Evolutionary conservation across 2,329 filamentous ascomycete species (phyloP).

Genomic region (Chaetomiaceae sp.): DNA sequence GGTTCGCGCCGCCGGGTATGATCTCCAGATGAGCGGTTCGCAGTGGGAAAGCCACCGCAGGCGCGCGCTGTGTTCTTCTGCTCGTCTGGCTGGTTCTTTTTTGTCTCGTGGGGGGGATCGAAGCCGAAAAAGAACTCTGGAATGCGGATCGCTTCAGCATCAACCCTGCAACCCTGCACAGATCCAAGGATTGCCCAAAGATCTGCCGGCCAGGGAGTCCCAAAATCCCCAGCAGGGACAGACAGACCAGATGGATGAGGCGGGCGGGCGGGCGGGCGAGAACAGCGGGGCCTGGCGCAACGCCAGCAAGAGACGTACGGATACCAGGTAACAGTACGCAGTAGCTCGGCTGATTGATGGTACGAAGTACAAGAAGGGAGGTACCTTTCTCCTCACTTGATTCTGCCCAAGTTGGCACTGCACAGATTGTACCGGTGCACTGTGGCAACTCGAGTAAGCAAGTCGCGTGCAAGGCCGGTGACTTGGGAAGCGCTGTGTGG

Average conservation of each 20-base stretch:
- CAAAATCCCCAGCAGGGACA: background rate
- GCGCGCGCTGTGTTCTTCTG: background rate
- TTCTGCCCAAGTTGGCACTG: no score
- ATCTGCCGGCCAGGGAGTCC: conserved; percentile 16
- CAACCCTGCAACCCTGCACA: conserved; percentile 19
- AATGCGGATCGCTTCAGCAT: conserved; percentile 14
- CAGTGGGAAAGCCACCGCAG: background rate
- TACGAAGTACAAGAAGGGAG: no score
- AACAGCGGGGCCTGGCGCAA: background rate
- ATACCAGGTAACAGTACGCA: no score
- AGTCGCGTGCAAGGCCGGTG: conserved; percentile 19
- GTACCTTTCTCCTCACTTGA: no score
- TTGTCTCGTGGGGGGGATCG: conserved; percentile 6
- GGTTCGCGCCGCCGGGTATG: background rate
- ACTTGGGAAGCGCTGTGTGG: conserved; percentile 27
- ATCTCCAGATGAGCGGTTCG: background rate
- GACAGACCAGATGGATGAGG: no score
- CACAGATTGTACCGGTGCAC: background rate
- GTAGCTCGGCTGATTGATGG: no score
- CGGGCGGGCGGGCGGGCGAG: no score
- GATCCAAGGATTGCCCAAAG: conserved; percentile 16
- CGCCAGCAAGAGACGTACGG: no score
- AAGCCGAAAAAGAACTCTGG: conserved; percentile 11
- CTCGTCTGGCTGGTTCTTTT: background rate
- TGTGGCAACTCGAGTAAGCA: conserved; percentile 16